Evolutionary conservation across 2,329 filamentous ascomycete species (phyloP).

Genomic region (Bipolaris victoriae): DNA sequence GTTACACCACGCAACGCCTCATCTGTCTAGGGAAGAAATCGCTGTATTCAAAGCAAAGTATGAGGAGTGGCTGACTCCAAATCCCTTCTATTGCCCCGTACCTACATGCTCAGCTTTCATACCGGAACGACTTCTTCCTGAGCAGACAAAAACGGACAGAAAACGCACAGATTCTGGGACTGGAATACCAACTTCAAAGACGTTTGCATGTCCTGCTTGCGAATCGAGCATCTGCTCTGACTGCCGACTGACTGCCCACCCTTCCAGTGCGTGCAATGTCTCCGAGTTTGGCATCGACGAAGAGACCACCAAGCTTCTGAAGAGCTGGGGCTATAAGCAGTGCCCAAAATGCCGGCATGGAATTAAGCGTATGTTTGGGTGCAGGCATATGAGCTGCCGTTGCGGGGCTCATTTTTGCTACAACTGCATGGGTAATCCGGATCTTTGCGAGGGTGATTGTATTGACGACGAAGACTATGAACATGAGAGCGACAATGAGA

Average conservation of each 20-base stretch:
- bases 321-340: conserved; percentile 55
- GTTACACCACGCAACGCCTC: conserved; percentile 47
- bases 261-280: conserved; percentile 44
- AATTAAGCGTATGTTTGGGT: conserved; percentile 57
- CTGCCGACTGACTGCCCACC: conserved; percentile 54
- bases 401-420: conserved; percentile 61
- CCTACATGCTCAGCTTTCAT: conserved; percentile 59
- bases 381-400: conserved; percentile 55
- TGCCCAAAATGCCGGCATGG: conserved; percentile 59
- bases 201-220: conserved; percentile 55
- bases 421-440: conserved; percentile 47
- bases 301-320: conserved; percentile 48
- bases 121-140: conserved; percentile 32
- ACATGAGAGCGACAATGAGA: conserved; percentile 33
- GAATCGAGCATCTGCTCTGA: conserved; percentile 50
- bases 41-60: conserved; percentile 51
- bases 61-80: conserved; percentile 56
- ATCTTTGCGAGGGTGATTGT: conserved; percentile 39
- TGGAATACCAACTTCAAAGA: conserved; percentile 28
- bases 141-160: conserved; percentile 13
- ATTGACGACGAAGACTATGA: conserved; percentile 31
- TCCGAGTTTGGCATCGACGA: conserved; percentile 43
- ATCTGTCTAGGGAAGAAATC: conserved; percentile 47
- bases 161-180: conserved; percentile 37
- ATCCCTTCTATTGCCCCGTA: conserved; percentile 58